Conservation (phyloP, 345 rosid species). For the Abelmoschus esculentus region DNA sequence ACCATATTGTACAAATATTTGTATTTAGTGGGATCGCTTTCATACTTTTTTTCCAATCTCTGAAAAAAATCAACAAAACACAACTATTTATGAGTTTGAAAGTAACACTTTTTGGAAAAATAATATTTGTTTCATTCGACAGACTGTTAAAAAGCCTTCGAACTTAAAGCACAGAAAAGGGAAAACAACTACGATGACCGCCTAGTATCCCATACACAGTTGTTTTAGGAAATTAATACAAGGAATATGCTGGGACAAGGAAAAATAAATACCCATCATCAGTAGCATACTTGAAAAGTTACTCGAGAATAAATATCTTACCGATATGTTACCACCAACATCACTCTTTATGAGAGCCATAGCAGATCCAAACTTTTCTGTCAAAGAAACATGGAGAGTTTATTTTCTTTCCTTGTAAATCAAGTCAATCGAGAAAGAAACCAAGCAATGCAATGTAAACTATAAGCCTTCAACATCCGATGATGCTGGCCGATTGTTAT, state of each 20-base stretch:
- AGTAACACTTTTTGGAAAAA: neutral
- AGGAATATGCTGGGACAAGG: too few species aligned
- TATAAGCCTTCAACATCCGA: neutral
- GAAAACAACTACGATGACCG: too few species aligned
- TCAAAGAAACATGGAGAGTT: neutral
- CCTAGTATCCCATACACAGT: neutral
- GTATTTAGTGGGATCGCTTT: constrained; percentile 51
- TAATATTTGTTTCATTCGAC: too few species aligned
- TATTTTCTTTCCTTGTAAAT: neutral
- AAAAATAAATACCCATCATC: neutral
- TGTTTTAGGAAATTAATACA: neutral
- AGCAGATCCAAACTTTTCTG: constrained; percentile 94
- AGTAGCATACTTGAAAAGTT: neutral
- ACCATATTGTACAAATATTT: constrained; percentile 63
- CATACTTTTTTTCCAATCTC: constrained; percentile 82
- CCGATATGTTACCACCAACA: constrained; percentile 83
- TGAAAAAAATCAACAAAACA: constrained; percentile 17
- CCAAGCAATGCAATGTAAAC: neutral
- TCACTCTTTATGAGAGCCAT: constrained; percentile 85
- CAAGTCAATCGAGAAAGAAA: neutral
- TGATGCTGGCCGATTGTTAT: too few species aligned
- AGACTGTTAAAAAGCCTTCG: too few species aligned
- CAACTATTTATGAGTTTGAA: neutral
- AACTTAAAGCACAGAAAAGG: too few species aligned
- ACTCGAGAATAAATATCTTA: constrained; percentile 19